A percentile compares a stretch with the other conserved stretches of the same genome.
Conservation (phyloP, 495 filamentous ascomycete genomes). For the Saxispiralis lemnorum region DNA sequence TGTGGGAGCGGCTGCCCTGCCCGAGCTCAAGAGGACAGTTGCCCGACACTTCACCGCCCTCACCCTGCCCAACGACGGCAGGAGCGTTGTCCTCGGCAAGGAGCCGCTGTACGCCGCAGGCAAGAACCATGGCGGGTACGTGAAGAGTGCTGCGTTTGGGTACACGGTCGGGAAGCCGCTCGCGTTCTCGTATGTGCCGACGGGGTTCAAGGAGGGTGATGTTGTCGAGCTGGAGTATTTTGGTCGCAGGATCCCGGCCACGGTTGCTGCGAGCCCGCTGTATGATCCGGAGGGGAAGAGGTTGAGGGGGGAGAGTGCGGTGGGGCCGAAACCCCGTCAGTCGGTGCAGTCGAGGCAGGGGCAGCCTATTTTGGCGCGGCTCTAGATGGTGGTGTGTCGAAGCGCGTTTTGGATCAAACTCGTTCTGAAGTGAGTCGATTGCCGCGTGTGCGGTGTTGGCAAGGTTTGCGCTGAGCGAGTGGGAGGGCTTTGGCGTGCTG, state of each 20-base stretch:
- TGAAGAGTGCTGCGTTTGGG: conserved; percentile 32
- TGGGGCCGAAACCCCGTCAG: no score
- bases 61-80: conserved; percentile 24
- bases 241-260: conserved; percentile 27
- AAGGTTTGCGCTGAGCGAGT: no score
- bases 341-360: no score
- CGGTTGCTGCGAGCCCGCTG: conserved; percentile 24
- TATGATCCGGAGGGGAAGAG: conserved; percentile 25
- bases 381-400: no score
- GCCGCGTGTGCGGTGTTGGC: no score
- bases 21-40: conserved; percentile 16
- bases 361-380: no score
- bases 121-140: conserved; percentile 26
- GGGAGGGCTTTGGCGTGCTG: no score
- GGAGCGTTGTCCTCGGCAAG: conserved; percentile 32
- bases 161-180: conserved; percentile 30
- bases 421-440: no score
- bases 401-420: no score
- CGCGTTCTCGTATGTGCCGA: conserved; percentile 32
- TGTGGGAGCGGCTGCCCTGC: conserved; percentile 26
- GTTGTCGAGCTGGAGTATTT: conserved; percentile 34
- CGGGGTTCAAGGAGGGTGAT: conserved; percentile 20
- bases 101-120: conserved; percentile 30
- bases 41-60: conserved; percentile 9
- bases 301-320: neutral